These are phyloP conservation scores for Plasmopara viticola DNA, from an alignment of 352 stramenopile species.

Conservation along the genomic window DNA sequence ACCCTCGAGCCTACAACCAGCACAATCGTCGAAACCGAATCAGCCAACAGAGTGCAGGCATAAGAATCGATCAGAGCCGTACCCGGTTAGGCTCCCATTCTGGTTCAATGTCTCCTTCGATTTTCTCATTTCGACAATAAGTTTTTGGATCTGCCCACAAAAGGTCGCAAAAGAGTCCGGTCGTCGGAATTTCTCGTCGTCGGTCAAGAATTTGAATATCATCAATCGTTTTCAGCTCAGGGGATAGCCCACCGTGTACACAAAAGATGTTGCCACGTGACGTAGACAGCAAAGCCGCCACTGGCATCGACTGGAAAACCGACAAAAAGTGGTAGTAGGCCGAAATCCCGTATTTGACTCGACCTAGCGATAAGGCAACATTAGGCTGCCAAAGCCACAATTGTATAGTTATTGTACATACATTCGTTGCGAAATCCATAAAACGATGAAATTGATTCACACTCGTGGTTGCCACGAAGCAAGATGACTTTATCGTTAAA, in stretches of 20 bases:
- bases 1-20: slow-evolving; percentile 46
- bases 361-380: slow-evolving; percentile 21
- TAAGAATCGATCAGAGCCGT: background rate
- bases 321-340: slow-evolving; percentile 78
- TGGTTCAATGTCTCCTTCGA: slow-evolving; percentile 8
- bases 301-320: slow-evolving; percentile 68
- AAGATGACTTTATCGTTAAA: slow-evolving; percentile 57
- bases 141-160: slow-evolving; percentile 63
- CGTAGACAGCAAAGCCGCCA: slow-evolving; percentile 49
- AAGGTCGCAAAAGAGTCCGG: slow-evolving; percentile 62
- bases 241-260: slow-evolving; percentile 67
- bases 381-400: background rate
- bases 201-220: slow-evolving; percentile 59
- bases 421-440: slow-evolving; percentile 82
- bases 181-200: slow-evolving; percentile 51
- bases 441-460: slow-evolving; percentile 80
- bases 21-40: background rate
- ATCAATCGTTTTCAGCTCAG: slow-evolving; percentile 36
- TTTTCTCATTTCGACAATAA: background rate
- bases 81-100: slow-evolving; percentile 25
- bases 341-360: slow-evolving; percentile 73
- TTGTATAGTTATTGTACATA: slow-evolving; percentile 12
- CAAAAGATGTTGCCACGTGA: slow-evolving; percentile 51
- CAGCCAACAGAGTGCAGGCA: background rate
- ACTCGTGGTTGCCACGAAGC: slow-evolving; percentile 79